A percentile compares a stretch with the other conserved stretches of the same genome.
These are phyloP conservation scores for Ligustrum vulgare DNA, from an alignment of 257 asterid species.

Conservation along the genomic window DNA sequence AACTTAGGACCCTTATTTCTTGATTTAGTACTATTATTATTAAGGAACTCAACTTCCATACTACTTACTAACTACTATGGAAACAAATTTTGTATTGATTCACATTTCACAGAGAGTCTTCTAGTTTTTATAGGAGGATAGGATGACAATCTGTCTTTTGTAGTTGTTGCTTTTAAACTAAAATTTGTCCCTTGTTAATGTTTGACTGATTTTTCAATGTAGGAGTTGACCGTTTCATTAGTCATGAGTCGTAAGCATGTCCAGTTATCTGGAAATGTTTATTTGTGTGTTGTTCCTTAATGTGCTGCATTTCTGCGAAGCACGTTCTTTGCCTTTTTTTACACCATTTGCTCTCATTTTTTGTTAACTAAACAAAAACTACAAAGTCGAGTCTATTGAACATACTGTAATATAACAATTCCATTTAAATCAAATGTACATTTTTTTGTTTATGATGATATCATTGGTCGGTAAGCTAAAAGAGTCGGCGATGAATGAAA, in stretches of 20 bases:
- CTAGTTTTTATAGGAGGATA: slow-evolving; percentile 37
- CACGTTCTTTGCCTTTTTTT: slow-evolving; percentile 51
- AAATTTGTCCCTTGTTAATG: slow-evolving; percentile 17
- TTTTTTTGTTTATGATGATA: slow-evolving; percentile 26
- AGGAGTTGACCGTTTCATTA: slow-evolving; percentile 31
- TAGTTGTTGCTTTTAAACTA: slow-evolving; percentile 32
- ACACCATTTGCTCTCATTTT: not conserved
- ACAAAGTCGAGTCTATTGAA: too few species aligned
- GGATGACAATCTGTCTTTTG: slow-evolving; percentile 38
- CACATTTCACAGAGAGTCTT: too few species aligned
- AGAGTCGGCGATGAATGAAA: slow-evolving; percentile 38
- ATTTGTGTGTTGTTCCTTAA: slow-evolving; percentile 29
- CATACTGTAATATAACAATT: too few species aligned
- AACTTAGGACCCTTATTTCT: slow-evolving; percentile 37
- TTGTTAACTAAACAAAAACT: too few species aligned
- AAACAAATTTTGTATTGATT: slow-evolving; percentile 1
- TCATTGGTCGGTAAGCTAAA: slow-evolving; percentile 19
- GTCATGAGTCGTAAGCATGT: slow-evolving; percentile 56
- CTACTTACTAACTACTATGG: too few species aligned
- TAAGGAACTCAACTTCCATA: slow-evolving; percentile 56
- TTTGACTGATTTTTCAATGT: slow-evolving; percentile 62
- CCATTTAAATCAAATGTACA: slow-evolving; percentile 1
- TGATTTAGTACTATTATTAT: slow-evolving; percentile 20
- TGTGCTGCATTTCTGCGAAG: slow-evolving; percentile 29
- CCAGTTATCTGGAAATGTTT: slow-evolving; percentile 24